These are phyloP conservation scores for Megacollybia marginata DNA, from an alignment of 768 basidiomycete species.

Conservation along the genomic window DNA sequence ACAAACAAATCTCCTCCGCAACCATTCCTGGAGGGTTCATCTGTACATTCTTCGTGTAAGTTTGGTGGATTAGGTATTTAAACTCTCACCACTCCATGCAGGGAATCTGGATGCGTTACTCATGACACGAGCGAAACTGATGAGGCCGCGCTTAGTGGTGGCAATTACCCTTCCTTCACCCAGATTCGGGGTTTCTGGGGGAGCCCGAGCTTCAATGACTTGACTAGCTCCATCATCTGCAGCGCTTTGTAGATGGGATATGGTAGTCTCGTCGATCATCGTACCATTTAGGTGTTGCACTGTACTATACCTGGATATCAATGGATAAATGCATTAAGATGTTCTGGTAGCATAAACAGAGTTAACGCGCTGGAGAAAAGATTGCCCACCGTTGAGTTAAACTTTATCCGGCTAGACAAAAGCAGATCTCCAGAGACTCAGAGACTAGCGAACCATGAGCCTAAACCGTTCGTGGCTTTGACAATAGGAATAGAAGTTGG, in stretches of 20 bases:
- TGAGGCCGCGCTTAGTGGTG: neutral
- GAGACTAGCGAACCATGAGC: too few species aligned
- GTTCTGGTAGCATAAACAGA: too few species aligned
- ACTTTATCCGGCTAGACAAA: too few species aligned
- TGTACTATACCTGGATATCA: too few species aligned
- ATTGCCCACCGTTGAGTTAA: too few species aligned
- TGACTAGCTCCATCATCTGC: constrained; percentile 8
- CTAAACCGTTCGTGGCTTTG: too few species aligned
- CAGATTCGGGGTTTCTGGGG: constrained; percentile 3
- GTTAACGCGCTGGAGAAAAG: too few species aligned
- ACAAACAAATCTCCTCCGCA: constrained; percentile 8
- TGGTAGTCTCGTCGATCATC: too few species aligned
- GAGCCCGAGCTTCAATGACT: constrained; percentile 10
- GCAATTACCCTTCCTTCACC: constrained; percentile 3
- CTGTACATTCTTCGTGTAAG: constrained; percentile 14
- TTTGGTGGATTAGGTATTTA: neutral
- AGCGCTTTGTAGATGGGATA: neutral
- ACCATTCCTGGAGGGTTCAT: constrained; percentile 8
- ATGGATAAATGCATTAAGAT: too few species aligned
- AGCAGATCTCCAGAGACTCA: too few species aligned
- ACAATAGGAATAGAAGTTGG: too few species aligned
- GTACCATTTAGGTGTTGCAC: too few species aligned
- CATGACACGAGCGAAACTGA: neutral
- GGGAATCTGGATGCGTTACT: constrained; percentile 7
- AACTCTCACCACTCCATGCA: neutral